Evolutionary conservation across 2,329 filamentous ascomycete genomes (phyloP).

Genomic region (Bipolaris oryzae): DNA sequence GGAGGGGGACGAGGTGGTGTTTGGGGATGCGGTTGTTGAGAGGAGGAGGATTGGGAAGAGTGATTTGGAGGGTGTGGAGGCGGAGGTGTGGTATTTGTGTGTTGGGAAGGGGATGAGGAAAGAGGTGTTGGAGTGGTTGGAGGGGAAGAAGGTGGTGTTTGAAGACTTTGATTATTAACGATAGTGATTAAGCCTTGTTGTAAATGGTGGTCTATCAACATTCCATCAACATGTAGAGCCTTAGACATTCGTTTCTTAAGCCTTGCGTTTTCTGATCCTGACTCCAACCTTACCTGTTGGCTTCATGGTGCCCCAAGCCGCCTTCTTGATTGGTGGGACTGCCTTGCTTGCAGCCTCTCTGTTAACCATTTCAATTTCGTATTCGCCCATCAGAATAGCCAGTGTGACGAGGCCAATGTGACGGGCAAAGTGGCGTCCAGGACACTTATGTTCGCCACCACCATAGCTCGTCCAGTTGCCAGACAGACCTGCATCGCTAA

Average conservation of each 20-base stretch:
- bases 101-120: constrained; percentile 59
- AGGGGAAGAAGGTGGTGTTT: constrained; percentile 54
- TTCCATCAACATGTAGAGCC: background rate
- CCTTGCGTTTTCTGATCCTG: constrained; percentile 8
- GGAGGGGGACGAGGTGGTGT: constrained; percentile 12
- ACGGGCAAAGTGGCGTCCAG: constrained; percentile 22
- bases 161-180: constrained; percentile 57
- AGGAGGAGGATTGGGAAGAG: constrained; percentile 54
- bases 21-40: constrained; percentile 48
- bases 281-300: constrained; percentile 7
- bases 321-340: background rate
- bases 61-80: constrained; percentile 50
- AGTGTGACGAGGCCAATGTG: constrained; percentile 22
- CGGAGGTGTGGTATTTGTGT: constrained; percentile 65
- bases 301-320: constrained; percentile 13
- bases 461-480: constrained; percentile 25
- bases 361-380: constrained; percentile 8
- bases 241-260: background rate
- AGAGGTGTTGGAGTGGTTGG: constrained; percentile 56
- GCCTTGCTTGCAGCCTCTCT: background rate
- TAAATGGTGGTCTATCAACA: background rate
- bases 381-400: constrained; percentile 12
- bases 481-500: constrained; percentile 20
- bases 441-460: constrained; percentile 28
- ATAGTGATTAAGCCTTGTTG: no score